Base-by-base conservation (phyloP, 345 rosid species). In the Eutrema yunnanense region DNA sequence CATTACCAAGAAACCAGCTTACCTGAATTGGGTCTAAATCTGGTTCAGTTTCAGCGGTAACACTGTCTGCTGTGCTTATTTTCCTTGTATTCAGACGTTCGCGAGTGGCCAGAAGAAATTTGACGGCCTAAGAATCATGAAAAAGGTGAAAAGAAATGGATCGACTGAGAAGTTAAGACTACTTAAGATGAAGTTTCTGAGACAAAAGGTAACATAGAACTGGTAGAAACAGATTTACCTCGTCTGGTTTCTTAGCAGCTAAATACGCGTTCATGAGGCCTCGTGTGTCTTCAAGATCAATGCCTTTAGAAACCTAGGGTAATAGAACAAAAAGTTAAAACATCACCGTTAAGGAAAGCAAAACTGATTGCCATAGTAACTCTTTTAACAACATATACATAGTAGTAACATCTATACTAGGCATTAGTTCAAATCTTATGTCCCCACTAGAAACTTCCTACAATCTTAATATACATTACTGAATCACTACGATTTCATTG, bases 171-270 rank as follows among this genome's bases (percentile, higher is more conserved):
- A 48, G 26, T 60, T 59, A 2, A 52, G 49, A 50, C 6, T 43
- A 44, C 41, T 47, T 30, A 75, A 29, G 41, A 53, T 37, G 30
- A 53, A 32, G 44, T 16, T 59, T 53, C 56, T 36, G 14, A 52
- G 26, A 29, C 59, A 38, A 37, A 40, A 32, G 30, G 22, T 44
- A 62, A 34, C 48, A 19, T 22, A 50, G 43, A 27, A 53, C 42
- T 34, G 49, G 50, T 68, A 37, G 69, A 59, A 68, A 42, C 68
- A 46, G 57, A 51, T 78, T 65, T 76, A 94, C 98, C 96, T 89
- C 90, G 75, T 84, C 89, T 11, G 96, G 95, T 76, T 83, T 94
- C 82, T 88, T 86, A n/a, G 98, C 88, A 86, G 97, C 97, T 78
- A 94, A 82, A 75, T 89, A 82, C 6, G 96, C 83, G 61, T 94